These are phyloP conservation scores for Pseudogymnoascus sp. DNA, from an alignment of 2,329 filamentous ascomycete genomes.

Conservation along the genomic window DNA sequence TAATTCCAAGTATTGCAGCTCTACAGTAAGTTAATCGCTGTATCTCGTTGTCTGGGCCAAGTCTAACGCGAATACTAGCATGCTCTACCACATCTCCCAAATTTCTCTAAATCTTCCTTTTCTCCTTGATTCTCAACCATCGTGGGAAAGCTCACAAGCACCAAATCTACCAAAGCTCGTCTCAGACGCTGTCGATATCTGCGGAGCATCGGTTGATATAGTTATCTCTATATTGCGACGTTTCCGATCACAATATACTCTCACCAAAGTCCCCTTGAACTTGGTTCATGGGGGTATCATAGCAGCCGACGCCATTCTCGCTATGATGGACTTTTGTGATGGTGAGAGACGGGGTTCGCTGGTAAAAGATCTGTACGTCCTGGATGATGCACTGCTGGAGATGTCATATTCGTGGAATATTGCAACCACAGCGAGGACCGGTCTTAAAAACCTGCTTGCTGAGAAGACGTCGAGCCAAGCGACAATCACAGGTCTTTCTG, in stretches of 20 bases:
- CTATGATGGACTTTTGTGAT: conserved; percentile 1
- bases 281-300: conserved; percentile 14
- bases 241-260: conserved; percentile 12
- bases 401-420: not conserved
- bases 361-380: not conserved
- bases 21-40: conserved; percentile 11
- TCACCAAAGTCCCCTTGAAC: conserved; percentile 8
- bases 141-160: not conserved
- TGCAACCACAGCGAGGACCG: not conserved
- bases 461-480: not conserved
- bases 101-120: not conserved
- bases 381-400: not conserved
- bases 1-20: conserved; percentile 11
- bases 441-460: not conserved
- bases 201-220: conserved; percentile 10
- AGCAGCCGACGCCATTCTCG: conserved; percentile 11
- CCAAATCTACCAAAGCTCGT: not conserved
- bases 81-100: conserved; percentile 9
- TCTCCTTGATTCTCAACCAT: not conserved
- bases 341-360: not conserved
- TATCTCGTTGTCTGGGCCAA: not conserved
- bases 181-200: conserved; percentile 3
- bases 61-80: conserved; percentile 1
- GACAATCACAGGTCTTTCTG: not conserved
- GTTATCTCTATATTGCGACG: conserved; percentile 12